Evolutionary conservation across 2,329 filamentous ascomycete genomes (phyloP).

Genomic region (Huntiella bhutanensis): DNA sequence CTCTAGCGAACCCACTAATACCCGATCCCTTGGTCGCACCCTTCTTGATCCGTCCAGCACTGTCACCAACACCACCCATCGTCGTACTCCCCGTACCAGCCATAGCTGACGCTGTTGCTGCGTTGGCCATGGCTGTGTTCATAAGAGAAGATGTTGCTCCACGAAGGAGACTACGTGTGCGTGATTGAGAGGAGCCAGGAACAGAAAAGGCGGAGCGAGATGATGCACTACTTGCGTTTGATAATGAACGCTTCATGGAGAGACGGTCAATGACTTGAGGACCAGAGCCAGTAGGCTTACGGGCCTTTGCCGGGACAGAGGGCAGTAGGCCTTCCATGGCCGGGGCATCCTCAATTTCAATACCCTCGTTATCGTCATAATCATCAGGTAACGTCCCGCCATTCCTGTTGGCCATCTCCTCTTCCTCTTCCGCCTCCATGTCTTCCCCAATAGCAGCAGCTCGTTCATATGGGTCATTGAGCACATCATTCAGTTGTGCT

Average conservation of each 20-base stretch:
- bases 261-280: constrained; percentile 52
- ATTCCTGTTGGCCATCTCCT: neutral
- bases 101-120: constrained; percentile 5
- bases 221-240: constrained; percentile 16
- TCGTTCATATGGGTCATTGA: constrained; percentile 41
- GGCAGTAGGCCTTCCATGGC: too few relatives aligned
- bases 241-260: constrained; percentile 40
- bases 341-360: constrained; percentile 3
- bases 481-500: constrained; percentile 63
- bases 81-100: constrained; percentile 8
- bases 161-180: constrained; percentile 45
- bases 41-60: constrained; percentile 33
- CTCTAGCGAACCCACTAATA: constrained; percentile 39
- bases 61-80: constrained; percentile 19
- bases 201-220: constrained; percentile 39
- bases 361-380: constrained; percentile 22
- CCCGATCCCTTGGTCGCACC: constrained; percentile 41
- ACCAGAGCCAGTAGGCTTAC: constrained; percentile 11
- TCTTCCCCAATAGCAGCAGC: constrained; percentile 28
- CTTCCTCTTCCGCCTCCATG: constrained; percentile 29
- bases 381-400: constrained; percentile 18
- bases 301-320: too few relatives aligned
- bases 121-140: constrained; percentile 19
- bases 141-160: constrained; percentile 46
- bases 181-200: constrained; percentile 31